These are phyloP conservation scores for Pneumocystis carinii DNA, from an alignment of 1,139 yeast genomes.

Conservation along the genomic window DNA sequence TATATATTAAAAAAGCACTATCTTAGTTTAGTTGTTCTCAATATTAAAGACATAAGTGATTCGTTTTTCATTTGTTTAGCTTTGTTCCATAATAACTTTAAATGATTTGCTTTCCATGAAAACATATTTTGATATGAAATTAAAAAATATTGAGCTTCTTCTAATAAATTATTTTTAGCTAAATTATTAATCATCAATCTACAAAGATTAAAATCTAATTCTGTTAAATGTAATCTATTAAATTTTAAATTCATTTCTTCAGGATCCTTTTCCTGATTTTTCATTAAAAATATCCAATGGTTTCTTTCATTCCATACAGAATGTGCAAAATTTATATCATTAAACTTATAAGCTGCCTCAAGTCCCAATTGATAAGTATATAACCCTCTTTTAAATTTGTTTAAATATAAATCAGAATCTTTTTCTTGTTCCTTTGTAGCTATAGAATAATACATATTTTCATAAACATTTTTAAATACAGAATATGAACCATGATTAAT, in stretches of 20 bases:
- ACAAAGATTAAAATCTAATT: neutral
- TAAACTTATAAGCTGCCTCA: slow-evolving; percentile 8
- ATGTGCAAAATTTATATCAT: slow-evolving; percentile 4
- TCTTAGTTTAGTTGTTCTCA: neutral
- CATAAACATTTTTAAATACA: slow-evolving; percentile 6
- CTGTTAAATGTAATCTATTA: neutral
- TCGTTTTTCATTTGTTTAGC: neutral
- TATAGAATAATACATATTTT: neutral
- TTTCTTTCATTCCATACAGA: slow-evolving; percentile 8
- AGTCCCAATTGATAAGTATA: slow-evolving; percentile 8
- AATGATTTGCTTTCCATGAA: neutral
- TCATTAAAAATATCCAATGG: slow-evolving; percentile 4
- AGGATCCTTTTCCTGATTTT: neutral
- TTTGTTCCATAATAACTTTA: neutral
- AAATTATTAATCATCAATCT: neutral
- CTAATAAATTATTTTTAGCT: neutral
- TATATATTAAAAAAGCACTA: neutral
- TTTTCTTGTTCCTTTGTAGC: neutral
- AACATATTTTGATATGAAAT: neutral
- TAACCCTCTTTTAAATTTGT: neutral
- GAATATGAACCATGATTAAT: slow-evolving; percentile 3
- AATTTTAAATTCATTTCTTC: neutral
- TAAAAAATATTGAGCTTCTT: neutral
- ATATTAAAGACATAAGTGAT: neutral
- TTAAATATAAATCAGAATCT: neutral